These are phyloP conservation scores for Curvularia verruculosa DNA, from an alignment of 2,329 filamentous ascomycete species.

Conservation along the genomic window DNA sequence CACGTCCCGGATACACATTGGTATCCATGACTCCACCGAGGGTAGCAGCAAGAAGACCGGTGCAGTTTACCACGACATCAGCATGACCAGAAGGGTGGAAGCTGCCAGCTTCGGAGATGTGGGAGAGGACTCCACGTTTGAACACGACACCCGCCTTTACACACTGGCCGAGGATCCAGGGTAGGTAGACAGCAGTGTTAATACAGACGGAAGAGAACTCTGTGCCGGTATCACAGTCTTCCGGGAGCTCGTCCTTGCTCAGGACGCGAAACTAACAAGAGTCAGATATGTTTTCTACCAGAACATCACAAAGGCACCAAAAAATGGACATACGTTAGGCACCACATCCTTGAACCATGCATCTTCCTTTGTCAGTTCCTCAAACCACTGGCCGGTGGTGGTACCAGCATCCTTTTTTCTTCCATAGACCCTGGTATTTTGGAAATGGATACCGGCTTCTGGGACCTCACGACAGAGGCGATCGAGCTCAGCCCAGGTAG, in stretches of 20 bases:
- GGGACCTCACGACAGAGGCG: slow-evolving; percentile 64
- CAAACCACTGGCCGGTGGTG: slow-evolving; percentile 64
- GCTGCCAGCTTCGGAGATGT: slow-evolving; percentile 72
- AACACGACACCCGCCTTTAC: slow-evolving; percentile 71
- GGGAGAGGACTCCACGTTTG: slow-evolving; percentile 56
- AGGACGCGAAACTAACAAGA: slow-evolving; percentile 65
- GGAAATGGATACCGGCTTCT: slow-evolving; percentile 81
- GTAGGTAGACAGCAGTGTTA: slow-evolving; percentile 85
- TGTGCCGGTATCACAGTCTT: slow-evolving; percentile 72
- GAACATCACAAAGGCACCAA: neutral
- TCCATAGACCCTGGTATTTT: slow-evolving; percentile 63
- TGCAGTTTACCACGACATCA: slow-evolving; percentile 81
- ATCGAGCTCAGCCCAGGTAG: slow-evolving; percentile 54
- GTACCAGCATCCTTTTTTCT: slow-evolving; percentile 68
- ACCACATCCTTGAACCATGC: slow-evolving; percentile 78
- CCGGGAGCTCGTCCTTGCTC: slow-evolving; percentile 60
- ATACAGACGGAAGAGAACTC: slow-evolving; percentile 87
- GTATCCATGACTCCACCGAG: slow-evolving; percentile 83
- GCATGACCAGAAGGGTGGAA: slow-evolving; percentile 65
- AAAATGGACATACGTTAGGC: slow-evolving; percentile 63
- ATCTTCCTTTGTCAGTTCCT: slow-evolving; percentile 68
- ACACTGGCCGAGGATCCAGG: slow-evolving; percentile 83
- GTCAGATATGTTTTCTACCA: slow-evolving; percentile 5
- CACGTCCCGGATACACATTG: slow-evolving; percentile 75
- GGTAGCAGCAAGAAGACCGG: slow-evolving; percentile 74